Base-by-base conservation (phyloP, 257 asterid species). In the Craterostigma plantagineum region DNA sequence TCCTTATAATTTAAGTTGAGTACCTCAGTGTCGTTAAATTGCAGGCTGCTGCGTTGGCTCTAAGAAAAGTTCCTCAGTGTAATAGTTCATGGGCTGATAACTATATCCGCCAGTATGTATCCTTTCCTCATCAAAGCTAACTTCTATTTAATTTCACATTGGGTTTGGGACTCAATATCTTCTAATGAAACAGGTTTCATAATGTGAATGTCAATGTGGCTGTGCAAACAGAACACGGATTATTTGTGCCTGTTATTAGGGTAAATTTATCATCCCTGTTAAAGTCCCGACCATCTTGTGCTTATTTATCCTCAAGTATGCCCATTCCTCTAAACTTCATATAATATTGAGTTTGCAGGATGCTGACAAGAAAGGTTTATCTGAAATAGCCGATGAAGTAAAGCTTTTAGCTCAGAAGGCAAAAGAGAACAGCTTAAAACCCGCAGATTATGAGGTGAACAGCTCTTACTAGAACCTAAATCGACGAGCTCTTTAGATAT, bases 41-140 rank as follows among this genome's bases (percentile, higher is more conserved):
- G 69, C 71, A 85, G 96, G 96, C 96, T 61, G 90, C 95, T 63
- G 99, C 99, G 58, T 67, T 90, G 79, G 99, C 99, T 61, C 94
- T 90, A 54, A 66, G 68, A 46, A 83, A 75, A 70, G 96, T 90
- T 57, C 99, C 99, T 40, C 93, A 78, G 42, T 81, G 93, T 55
- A 90, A 90, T 57, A 83, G 99, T 69, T 90, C 99, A 14, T 83
- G 99, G 99, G 83, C 91, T 50, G 74, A 79, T 48, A 92, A 77
- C 50, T 90, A 72, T 65, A 90, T 90, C 53, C 92, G 99, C 57
- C 99, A 90, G 99, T 90, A 68, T 75, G 96, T 64, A n/a, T n/a
- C n/a, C n/a, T n/a, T n/a, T n/a, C n/a, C n/a, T n/a, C n/a, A n/a
- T n/a, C n/a, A n/a, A n/a, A 41, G 14, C 50, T 42, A 46, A 46